These are phyloP conservation scores for Polychytrium aggregatum DNA, from an alignment of 192 early-diverging fungal genomes.

Conservation along the genomic window DNA sequence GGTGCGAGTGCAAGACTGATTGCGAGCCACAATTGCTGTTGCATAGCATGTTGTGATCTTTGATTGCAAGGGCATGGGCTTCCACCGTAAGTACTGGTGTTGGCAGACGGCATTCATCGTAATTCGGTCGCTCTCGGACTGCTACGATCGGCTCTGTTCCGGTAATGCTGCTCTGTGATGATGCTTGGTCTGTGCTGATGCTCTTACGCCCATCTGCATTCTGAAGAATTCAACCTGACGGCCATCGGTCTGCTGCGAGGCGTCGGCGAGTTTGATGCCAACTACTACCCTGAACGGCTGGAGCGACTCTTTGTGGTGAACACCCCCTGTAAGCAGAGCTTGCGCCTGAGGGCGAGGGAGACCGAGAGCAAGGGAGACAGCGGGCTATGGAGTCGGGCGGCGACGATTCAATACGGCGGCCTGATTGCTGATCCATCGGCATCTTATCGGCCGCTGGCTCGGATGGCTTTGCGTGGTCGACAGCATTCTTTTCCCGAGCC, in stretches of 20 bases:
- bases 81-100: not conserved
- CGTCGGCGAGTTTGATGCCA: slow-evolving; percentile 18
- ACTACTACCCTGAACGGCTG: slow-evolving; percentile 23
- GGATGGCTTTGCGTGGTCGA: not conserved
- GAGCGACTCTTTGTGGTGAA: slow-evolving; percentile 22
- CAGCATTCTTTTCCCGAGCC: slow-evolving; percentile 15
- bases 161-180: too few species aligned
- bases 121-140: not conserved
- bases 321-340: slow-evolving; percentile 18
- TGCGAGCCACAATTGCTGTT: too few species aligned
- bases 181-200: too few species aligned
- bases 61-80: slow-evolving; percentile 17
- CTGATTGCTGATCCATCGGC: too few species aligned
- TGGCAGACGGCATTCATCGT: slow-evolving; percentile 6
- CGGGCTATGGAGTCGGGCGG: too few species aligned
- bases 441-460: not conserved
- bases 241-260: slow-evolving; percentile 16
- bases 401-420: too few species aligned
- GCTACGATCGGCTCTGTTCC: not conserved
- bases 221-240: slow-evolving; percentile 23
- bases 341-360: too few species aligned
- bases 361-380: too few species aligned
- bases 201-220: too few species aligned
- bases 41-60: slow-evolving; percentile 27
- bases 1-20: too few species aligned